Conservation (phyloP, 2,329 filamentous ascomycete genomes). For the Trichophyton rubrum region DNA sequence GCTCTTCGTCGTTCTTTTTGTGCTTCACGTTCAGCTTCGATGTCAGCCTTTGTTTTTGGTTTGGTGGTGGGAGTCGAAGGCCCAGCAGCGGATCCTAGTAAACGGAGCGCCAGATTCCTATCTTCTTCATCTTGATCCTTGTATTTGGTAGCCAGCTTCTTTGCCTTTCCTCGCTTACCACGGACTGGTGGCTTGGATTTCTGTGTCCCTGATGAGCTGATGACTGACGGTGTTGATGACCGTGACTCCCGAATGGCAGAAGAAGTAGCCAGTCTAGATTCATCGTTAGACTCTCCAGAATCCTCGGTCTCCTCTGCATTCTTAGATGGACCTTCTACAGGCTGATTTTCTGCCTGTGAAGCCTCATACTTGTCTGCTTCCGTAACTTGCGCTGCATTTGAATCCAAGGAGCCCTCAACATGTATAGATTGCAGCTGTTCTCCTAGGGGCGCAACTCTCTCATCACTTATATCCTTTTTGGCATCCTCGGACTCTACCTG, state of each 20-base stretch:
- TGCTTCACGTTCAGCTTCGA: constrained; percentile 59
- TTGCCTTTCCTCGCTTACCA: constrained; percentile 69
- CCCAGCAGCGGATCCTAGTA: constrained; percentile 59
- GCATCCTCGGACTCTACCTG: neutral
- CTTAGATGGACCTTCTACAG: neutral
- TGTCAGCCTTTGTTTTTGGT: constrained; percentile 50
- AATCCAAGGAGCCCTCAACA: neutral
- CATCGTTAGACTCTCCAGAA: neutral
- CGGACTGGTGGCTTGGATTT: constrained; percentile 34
- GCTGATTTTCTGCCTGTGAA: neutral
- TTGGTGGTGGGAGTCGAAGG: constrained; percentile 45
- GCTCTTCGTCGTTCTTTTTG: constrained; percentile 62
- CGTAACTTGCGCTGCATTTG: neutral
- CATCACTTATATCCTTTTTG: neutral
- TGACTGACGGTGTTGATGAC: constrained; percentile 11
- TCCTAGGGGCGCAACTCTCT: neutral
- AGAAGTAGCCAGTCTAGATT: constrained; percentile 9
- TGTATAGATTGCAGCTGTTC: neutral
- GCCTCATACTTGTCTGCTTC: neutral
- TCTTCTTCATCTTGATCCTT: constrained; percentile 92
- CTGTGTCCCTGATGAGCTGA: constrained; percentile 5
- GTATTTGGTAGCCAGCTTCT: constrained; percentile 82
- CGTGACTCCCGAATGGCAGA: constrained; percentile 13
- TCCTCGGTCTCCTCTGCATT: neutral
- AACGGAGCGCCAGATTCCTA: constrained; percentile 63